These are phyloP conservation scores for Avicennia marina DNA, from an alignment of 257 asterid species.

Conservation along the genomic window DNA sequence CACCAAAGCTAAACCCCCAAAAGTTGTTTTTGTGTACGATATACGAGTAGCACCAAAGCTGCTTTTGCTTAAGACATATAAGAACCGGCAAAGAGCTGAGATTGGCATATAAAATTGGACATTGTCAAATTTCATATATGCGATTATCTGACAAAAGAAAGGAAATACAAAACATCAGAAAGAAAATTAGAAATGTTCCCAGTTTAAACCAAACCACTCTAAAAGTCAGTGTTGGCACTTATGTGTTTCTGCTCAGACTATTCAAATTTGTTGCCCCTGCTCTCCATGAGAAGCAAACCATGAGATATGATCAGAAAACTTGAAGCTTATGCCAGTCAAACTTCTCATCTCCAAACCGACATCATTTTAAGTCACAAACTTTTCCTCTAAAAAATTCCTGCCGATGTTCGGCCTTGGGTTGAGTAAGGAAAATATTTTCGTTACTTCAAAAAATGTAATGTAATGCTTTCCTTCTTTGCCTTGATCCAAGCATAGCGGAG, in stretches of 20 bases:
- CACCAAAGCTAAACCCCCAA: constrained; percentile 9
- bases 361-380: neutral
- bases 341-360: neutral
- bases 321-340: too few relatives aligned
- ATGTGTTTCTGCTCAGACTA: neutral
- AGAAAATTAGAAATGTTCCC: constrained; percentile 2
- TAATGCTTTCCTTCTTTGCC: neutral
- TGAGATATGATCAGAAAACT: too few relatives aligned
- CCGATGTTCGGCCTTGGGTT: neutral
- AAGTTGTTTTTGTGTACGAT: constrained; percentile 10
- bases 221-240: neutral
- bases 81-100: constrained; percentile 6
- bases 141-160: constrained; percentile 14
- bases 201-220: constrained; percentile 3
- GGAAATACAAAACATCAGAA: constrained; percentile 7
- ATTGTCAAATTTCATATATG: constrained; percentile 16
- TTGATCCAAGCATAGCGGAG: constrained; percentile 5
- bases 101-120: constrained; percentile 5
- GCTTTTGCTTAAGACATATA: constrained; percentile 7
- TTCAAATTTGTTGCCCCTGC: constrained; percentile 1
- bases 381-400: neutral
- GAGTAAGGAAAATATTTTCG: neutral
- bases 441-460: constrained; percentile 6
- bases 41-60: constrained; percentile 8
- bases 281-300: constrained; percentile 12